Evolutionary conservation across 2,329 filamentous ascomycete species (phyloP).

Genomic region (Colletotrichum gloeosporioides): DNA sequence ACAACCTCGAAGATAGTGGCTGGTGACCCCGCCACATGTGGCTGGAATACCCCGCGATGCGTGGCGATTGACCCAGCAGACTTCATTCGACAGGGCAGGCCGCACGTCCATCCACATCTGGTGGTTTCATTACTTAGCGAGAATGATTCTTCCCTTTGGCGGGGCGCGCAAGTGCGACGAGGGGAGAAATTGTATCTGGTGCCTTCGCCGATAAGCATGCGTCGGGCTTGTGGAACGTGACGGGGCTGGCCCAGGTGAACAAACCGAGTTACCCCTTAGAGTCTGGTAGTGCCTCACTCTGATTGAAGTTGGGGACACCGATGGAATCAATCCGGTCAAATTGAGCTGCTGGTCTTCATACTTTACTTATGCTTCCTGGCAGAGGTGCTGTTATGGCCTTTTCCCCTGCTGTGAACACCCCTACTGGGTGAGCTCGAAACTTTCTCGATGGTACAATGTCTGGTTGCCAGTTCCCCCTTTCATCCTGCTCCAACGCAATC

Average conservation of each 20-base stretch:
- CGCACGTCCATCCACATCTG: too few relatives aligned
- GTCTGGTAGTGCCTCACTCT: neutral
- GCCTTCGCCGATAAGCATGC: too few relatives aligned
- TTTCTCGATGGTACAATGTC: neutral
- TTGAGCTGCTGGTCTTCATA: neutral
- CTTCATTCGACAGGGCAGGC: too few relatives aligned
- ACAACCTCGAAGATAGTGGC: too few relatives aligned
- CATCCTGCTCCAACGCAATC: neutral
- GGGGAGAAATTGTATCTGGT: too few relatives aligned
- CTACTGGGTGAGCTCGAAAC: neutral
- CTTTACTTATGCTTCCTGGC: neutral
- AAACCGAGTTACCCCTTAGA: neutral
- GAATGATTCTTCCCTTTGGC: too few relatives aligned
- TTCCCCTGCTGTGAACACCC: neutral
- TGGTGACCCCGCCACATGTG: too few relatives aligned
- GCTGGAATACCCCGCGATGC: too few relatives aligned
- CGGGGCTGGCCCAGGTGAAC: neutral
- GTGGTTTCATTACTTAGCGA: too few relatives aligned
- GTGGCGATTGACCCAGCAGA: too few relatives aligned
- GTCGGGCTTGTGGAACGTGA: neutral
- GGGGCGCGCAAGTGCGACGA: too few relatives aligned
- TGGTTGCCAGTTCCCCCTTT: neutral
- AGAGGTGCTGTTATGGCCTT: neutral
- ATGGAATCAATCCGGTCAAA: neutral
- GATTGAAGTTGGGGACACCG: neutral